Base-by-base conservation (phyloP, 768 basidiomycete species). In the Cystofilobasidium macerans region DNA sequence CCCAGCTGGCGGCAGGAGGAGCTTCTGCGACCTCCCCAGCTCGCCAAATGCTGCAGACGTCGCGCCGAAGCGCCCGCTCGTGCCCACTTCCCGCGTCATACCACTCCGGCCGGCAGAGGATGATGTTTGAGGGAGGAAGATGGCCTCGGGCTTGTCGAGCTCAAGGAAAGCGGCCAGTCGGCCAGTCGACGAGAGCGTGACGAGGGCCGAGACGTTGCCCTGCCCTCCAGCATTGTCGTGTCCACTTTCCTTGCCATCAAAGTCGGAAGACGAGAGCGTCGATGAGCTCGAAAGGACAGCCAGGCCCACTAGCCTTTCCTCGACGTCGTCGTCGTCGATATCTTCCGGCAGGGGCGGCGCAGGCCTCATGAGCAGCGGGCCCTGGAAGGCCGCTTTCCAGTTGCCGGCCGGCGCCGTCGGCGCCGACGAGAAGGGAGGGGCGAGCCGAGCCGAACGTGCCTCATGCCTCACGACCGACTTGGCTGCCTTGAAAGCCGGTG, bases 131-230 rank as follows among this genome's bases (percentile, higher is more conserved):
- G 30, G 3, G 26, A 20, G 28, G 20, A 54, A 54, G 5, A 32
- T 16, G 12, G 51, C 51, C 30, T 54, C 51, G 26, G 51, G 51
- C 51, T 54, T 54, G 13, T 54, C 51, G 51, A 54, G 51, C 51
- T 54, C 51, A 30, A 54, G 51, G 28, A 30, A 54, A 13, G 32
- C 51, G 28, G 28, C 14, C 9, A 32, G 7, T 2, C 1, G 1
- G 26, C 51, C 51, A 5, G 26, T 14, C 18, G 51, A 28, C 5
- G 51, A 54, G 28, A 54, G 7, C 9, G 51, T 32, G 28, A 54
- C 51, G 51, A 54, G 28, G 4, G 51, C 16, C 28, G 13, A 30
- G 51, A 54, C 14, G 9, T 40, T 8, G 42, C 7, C 42, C 16
- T 20, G 16, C 3, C 42, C 42, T 42, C 7, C n/a, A 1, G 9